Conservation (phyloP, 108 stramenopile genomes). For the Cyclostephanos invisitatus region DNA sequence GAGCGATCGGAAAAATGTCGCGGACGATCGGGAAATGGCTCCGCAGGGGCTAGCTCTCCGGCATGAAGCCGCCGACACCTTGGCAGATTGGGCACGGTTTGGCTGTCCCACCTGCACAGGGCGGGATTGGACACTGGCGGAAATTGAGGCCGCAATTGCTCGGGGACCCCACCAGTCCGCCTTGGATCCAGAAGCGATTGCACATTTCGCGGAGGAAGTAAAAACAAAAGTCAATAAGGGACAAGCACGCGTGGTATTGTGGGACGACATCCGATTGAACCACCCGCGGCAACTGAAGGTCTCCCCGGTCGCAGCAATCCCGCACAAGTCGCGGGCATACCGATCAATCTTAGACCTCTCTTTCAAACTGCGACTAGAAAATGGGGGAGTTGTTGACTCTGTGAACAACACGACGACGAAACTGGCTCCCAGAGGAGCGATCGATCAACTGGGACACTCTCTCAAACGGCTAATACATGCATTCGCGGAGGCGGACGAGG, state of each 20-base stretch:
- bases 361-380: background rate
- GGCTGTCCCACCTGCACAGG: too few relatives aligned
- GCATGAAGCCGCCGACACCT: too few relatives aligned
- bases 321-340: too few relatives aligned
- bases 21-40: too few relatives aligned
- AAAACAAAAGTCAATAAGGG: too few relatives aligned
- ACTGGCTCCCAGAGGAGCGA: background rate
- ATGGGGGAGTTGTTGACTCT: background rate
- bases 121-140: background rate
- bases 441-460: background rate
- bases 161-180: constrained; percentile 5
- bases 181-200: background rate
- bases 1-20: too few relatives aligned
- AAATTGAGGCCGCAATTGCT: background rate
- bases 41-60: too few relatives aligned
- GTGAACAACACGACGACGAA: background rate
- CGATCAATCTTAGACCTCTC: background rate
- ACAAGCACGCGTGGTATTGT: background rate
- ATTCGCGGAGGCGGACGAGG: background rate
- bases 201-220: too few relatives aligned
- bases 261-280: too few relatives aligned
- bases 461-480: constrained; percentile 1
- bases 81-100: too few relatives aligned
- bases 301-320: too few relatives aligned
- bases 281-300: too few relatives aligned